Evolutionary conservation across 495 filamentous ascomycete species (phyloP).

Genomic region (Penicillium egyptiacum): DNA sequence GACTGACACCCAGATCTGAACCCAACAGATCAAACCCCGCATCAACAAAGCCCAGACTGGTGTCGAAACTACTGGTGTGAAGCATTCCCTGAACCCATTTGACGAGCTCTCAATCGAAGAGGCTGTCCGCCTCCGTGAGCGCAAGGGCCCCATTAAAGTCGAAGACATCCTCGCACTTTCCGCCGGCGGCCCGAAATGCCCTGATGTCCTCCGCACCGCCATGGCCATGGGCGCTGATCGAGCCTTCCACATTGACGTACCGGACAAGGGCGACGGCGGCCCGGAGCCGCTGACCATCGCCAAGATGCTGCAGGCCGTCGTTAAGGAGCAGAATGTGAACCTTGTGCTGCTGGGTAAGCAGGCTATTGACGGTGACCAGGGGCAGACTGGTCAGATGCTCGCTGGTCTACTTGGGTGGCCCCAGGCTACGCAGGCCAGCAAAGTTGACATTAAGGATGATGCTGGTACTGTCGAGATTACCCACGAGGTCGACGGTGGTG

Average conservation of each 20-base stretch:
- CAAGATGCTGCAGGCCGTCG: slow-evolving; percentile 78
- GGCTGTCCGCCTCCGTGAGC: slow-evolving; percentile 88
- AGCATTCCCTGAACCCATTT: slow-evolving; percentile 98
- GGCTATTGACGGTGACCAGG: slow-evolving; percentile 93
- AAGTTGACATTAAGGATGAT: slow-evolving; percentile 68
- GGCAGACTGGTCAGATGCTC: slow-evolving; percentile 97
- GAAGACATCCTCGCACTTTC: slow-evolving; percentile 87
- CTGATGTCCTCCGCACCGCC: slow-evolving; percentile 86
- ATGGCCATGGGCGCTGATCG: slow-evolving; percentile 99
- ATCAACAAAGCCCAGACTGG: slow-evolving; percentile 95
- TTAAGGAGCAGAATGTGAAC: slow-evolving; percentile 79
- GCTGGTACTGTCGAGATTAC: slow-evolving; percentile 65
- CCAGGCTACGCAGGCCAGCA: slow-evolving; percentile 89
- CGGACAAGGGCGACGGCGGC: slow-evolving; percentile 47
- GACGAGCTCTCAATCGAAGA: slow-evolving; percentile 98
- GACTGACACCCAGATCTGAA: slow-evolving; percentile 7
- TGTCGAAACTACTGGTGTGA: slow-evolving; percentile 87
- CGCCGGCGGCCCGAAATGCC: slow-evolving; percentile 81
- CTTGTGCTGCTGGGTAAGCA: slow-evolving; percentile 94
- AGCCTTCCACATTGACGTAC: slow-evolving; percentile 77
- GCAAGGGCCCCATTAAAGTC: slow-evolving; percentile 60
- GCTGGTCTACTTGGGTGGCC: slow-evolving; percentile 89
- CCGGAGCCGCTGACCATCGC: slow-evolving; percentile 91
- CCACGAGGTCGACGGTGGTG: slow-evolving; percentile 92
- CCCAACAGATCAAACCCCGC: slow-evolving; percentile 83